Base-by-base conservation (phyloP, 1,139 yeast species). In the Pichia sorboxylosa region DNA sequence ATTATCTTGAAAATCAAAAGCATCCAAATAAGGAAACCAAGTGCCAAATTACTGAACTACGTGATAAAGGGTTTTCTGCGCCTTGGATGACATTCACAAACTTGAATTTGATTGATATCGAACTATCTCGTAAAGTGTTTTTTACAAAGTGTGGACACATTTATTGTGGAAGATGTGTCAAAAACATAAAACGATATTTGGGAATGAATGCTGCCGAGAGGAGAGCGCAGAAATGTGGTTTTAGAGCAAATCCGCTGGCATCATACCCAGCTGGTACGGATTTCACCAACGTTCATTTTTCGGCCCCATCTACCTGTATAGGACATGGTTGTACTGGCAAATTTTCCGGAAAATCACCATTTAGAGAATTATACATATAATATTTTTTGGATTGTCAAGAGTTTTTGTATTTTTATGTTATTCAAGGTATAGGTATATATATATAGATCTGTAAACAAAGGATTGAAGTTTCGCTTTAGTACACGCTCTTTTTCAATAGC, bases 81-180 rank as follows among this genome's bases (percentile, higher is more conserved):
- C 90, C 90, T 1, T 80, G 79, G 68, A 76, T 73, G 44, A 69
- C 77, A 32, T 46, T 60, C 13, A 36, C 31, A n/a, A 31, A 29
- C 23, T 58, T 76, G 11, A 65, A 78, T 0, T 64, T 61, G 7
- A 62, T 61, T 1, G 94, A 82, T 46, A 51, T 59, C 22, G 77
- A 69, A 33, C 58, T 82, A 22, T 76, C 90, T 1, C 73, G 66
- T 47, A 64, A 90, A 39, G 69, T 80, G 5, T 84, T 78, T 49
- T 66, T 69, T 19, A 68, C 87, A 0, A 49, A 51, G 10, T 85
- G 96, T 59, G 95, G 95, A 0, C 96, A 85, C 57, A 68, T 77
- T 1, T 85, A 71, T 51, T 85, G 96, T 54, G 95, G 94, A 2
- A 57, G 90, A 33, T 85, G 95, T 57, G 81, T 79, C 14, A 70